These are phyloP conservation scores for Colletotrichum sp. DNA, from an alignment of 2,329 filamentous ascomycete genomes.

Conservation along the genomic window DNA sequence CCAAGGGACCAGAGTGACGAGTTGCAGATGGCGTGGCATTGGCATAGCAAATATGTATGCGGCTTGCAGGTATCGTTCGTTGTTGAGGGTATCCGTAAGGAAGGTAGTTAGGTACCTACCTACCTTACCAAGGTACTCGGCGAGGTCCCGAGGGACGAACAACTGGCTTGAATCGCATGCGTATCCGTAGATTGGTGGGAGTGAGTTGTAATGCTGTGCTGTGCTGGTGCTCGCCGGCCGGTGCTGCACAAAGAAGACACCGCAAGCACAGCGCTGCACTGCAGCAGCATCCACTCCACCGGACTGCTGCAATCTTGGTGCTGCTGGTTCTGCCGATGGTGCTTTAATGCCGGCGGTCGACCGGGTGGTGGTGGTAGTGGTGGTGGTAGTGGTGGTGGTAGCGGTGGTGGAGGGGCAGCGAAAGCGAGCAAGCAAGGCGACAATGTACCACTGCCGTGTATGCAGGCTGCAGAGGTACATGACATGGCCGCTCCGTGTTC, in stretches of 20 bases:
- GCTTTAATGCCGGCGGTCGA: constrained; percentile 6
- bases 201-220: neutral
- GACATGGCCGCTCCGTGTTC: neutral
- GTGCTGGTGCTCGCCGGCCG: neutral
- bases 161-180: neutral
- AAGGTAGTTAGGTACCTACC: neutral
- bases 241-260: neutral
- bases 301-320: neutral
- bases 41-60: neutral
- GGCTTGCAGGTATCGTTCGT: neutral
- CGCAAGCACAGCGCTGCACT: neutral
- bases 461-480: neutral
- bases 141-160: neutral
- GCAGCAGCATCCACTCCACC: neutral
- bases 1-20: neutral
- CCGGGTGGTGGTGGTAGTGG: neutral
- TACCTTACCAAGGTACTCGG: neutral
- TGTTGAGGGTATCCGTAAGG: neutral
- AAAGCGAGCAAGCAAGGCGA: neutral
- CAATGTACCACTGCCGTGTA: neutral
- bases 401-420: neutral
- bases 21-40: neutral
- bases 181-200: neutral
- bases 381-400: neutral
- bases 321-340: neutral